Percentiles rank a stretch among this genome's conserved stretches.
Conservation (phyloP, 2,329 filamentous ascomycete genomes). For the Didymellaceae sp. region DNA sequence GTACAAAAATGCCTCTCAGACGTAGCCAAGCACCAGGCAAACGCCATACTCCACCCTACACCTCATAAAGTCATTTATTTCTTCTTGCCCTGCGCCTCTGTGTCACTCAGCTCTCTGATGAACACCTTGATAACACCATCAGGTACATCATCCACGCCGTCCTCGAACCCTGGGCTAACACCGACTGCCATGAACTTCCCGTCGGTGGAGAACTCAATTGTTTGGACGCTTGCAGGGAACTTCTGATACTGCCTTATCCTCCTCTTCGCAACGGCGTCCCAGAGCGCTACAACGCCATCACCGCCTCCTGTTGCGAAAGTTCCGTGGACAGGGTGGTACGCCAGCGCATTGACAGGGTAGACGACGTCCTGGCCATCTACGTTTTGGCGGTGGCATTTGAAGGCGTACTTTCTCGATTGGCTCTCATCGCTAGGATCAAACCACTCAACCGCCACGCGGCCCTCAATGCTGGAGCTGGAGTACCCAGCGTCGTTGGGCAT, state of each 20-base stretch:
- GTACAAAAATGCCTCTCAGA: not conserved
- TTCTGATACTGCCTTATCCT: slow-evolving; percentile 89
- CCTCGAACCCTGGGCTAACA: slow-evolving; percentile 85
- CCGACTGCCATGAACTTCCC: slow-evolving; percentile 81
- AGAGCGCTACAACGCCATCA: slow-evolving; percentile 88
- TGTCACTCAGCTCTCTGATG: slow-evolving; percentile 83
- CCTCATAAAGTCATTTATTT: slow-evolving; percentile 54
- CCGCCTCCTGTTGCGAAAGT: slow-evolving; percentile 91
- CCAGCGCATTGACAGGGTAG: slow-evolving; percentile 87
- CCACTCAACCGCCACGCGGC: slow-evolving; percentile 95
- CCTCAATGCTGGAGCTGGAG: slow-evolving; percentile 90
- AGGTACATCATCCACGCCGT: slow-evolving; percentile 81
- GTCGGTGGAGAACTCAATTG: slow-evolving; percentile 76
- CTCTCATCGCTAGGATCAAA: slow-evolving; percentile 89
- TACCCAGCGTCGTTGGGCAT: slow-evolving; percentile 98
- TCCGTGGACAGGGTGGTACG: slow-evolving; percentile 82
- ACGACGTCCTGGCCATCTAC: slow-evolving; percentile 77
- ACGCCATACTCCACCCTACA: slow-evolving; percentile 18
- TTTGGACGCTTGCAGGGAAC: slow-evolving; percentile 78
- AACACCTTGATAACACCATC: slow-evolving; percentile 76
- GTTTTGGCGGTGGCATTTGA: slow-evolving; percentile 94
- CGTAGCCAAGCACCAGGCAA: not conserved
- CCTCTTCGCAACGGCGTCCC: slow-evolving; percentile 90
- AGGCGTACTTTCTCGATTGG: slow-evolving; percentile 93
- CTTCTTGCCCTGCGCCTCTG: slow-evolving; percentile 84